Evolutionary conservation across 163 green algal species (phyloP).

Genomic region (Scenedesmus sp.): DNA sequence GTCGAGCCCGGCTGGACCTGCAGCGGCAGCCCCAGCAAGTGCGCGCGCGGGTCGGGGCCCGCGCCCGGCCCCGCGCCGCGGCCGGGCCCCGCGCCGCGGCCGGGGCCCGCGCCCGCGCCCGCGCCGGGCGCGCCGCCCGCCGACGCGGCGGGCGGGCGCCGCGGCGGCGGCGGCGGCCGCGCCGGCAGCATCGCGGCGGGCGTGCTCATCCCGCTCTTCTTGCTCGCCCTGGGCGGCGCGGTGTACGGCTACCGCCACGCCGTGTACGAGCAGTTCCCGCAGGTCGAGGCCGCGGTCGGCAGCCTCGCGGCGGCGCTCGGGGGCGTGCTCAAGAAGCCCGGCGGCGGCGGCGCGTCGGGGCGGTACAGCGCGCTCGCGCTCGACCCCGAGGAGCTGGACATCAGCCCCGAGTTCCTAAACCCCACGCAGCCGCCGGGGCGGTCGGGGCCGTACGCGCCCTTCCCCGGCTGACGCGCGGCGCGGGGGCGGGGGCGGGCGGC

Average conservation of each 20-base stretch:
- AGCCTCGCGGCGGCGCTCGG: slow-evolving; percentile 7
- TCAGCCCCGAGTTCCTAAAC: slow-evolving; percentile 45
- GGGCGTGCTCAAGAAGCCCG: slow-evolving; percentile 22
- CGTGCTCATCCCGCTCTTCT: slow-evolving; percentile 34
- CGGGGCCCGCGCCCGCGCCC: slow-evolving; percentile 5
- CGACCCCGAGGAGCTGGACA: slow-evolving; percentile 49
- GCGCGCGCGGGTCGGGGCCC: slow-evolving; percentile 24
- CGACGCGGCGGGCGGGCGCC: not conserved
- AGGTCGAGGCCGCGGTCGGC: slow-evolving; percentile 40
- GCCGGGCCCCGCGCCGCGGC: not conserved
- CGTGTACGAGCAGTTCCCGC: slow-evolving; percentile 58
- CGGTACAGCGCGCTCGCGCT: slow-evolving; percentile 34
- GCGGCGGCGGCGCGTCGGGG: too few species aligned
- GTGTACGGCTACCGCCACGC: slow-evolving; percentile 33
- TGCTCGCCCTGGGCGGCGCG: slow-evolving; percentile 9
- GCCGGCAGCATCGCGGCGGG: slow-evolving; percentile 26
- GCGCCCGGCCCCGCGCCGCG: not conserved
- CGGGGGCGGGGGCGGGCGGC: not conserved
- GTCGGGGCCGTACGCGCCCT: slow-evolving; percentile 30
- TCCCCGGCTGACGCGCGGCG: too few species aligned
- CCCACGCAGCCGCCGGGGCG: slow-evolving; percentile 38
- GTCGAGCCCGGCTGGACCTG: slow-evolving; percentile 64
- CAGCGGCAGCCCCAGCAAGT: slow-evolving; percentile 37
- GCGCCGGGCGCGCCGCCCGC: not conserved
- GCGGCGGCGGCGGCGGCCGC: not conserved